These are phyloP conservation scores for Monilinia polystroma DNA, from an alignment of 2,329 filamentous ascomycete species.

Conservation along the genomic window DNA sequence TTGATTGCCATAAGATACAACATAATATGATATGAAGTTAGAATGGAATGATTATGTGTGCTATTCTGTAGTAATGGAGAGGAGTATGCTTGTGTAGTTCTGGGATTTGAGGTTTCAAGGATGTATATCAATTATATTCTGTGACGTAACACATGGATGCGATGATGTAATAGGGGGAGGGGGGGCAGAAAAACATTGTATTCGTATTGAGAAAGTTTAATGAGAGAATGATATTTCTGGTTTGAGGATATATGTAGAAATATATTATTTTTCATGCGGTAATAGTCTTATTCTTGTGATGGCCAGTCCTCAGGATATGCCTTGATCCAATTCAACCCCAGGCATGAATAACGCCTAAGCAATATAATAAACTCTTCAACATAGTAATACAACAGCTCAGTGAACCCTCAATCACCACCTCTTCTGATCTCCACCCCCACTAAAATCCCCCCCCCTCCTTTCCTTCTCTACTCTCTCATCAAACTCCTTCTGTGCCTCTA, in stretches of 20 bases:
- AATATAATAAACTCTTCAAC: background rate
- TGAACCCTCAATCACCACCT: slow-evolving; percentile 25
- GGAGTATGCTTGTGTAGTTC: no score
- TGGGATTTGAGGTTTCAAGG: no score
- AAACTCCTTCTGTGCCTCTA: slow-evolving; percentile 39
- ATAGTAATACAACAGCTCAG: background rate
- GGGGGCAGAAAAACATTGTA: no score
- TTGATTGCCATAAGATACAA: no score
- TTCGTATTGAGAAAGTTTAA: no score
- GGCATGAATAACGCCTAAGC: background rate
- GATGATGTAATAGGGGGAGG: no score
- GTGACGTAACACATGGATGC: no score
- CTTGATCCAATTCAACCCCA: background rate
- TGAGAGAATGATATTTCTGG: background rate
- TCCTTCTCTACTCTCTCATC: slow-evolving; percentile 40
- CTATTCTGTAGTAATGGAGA: no score
- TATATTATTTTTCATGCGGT: background rate
- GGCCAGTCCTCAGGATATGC: background rate
- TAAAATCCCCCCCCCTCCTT: slow-evolving; percentile 37
- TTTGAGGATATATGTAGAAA: background rate
- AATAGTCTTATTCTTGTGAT: background rate
- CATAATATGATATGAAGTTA: no score
- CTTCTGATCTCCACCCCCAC: slow-evolving; percentile 31
- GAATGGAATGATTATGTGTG: no score
- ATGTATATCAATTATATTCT: no score